Base-by-base conservation (phyloP, 257 asterid species). In the Anisodus acutangulus region DNA sequence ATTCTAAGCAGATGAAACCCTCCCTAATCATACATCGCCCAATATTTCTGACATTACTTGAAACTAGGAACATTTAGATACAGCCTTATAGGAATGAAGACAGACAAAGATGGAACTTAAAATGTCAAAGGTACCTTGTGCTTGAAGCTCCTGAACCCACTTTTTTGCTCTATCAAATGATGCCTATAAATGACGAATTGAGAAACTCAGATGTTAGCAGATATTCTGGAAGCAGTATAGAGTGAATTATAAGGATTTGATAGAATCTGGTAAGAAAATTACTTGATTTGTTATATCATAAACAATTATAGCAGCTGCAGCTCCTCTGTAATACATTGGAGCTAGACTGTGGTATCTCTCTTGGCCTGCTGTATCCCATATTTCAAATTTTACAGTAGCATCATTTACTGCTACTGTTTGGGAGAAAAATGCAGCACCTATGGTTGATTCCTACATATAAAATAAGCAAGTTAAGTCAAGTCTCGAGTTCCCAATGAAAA, bases 301-400 rank as follows among this genome's bases (percentile, higher is more conserved):
- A 67, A 94, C 98, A 39, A 94, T 90, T 57, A 94, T 85, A 68
- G 98, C 98, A 2, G 97, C 98, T 26, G 98, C 97, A 85, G 98
- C 98, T 79, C 97, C 98, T 90, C 98, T 87, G 55, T 94, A 94
- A 78, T 94, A 94, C 98, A 93, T 94, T 26, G 98, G 98, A 87
- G 98, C 97, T 83, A 94, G 89, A 86, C 98, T 94, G 82, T 94
- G 98, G 90, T 94, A 94, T 86, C 97, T 90, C 91, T 94, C 98
- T 88, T 94, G 98, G 76, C 98, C 97, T 26, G 98, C 98, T 3
- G 98, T 94, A 84, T 94, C 97, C 98, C 98, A 94, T 83, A 94
- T 94, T 88, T 94, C 98, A 82, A 94, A 94, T 60, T 94, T 94
- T 58, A 94, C 95, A 74, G 97, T 93, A 69, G 94, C 97, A 82